Base-by-base conservation (phyloP, 768 basidiomycete genomes). In the Wakefieldia striispora region DNA sequence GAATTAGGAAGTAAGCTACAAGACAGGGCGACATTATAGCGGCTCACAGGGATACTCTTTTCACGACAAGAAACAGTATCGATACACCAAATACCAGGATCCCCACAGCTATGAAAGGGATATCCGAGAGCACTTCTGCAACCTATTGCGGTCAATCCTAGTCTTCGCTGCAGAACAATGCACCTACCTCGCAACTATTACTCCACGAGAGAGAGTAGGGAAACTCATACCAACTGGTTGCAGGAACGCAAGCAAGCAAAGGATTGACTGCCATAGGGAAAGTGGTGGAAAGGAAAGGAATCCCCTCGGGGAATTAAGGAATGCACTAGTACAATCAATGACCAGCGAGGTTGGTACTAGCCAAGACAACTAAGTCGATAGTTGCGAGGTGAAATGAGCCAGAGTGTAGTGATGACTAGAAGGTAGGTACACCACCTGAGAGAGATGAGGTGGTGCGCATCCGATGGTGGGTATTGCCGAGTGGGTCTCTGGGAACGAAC, bases 81-180 rank as follows among this genome's bases (percentile, higher is more conserved):
- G 82, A 78, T 36, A 81, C 70, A 13, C 78, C 83, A 46, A 88
- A 79, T 20, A 76, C 76, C 61, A 86, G 68, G n/a, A 86, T 70
- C 29, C 86, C 87, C 36, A 82, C 75, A 54, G 76, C 78, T 59
- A 86, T 79, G 53, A 86, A 72, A 19, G 87, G 87, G 46, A 88
- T 80, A 53, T 85, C 83, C 16, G 78, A 70, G 39, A 88, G 70
- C 36, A 87, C 61, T 54, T 72, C 67, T 50, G 80, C 77, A 36
- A 85, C 67, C 83, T 86, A 45, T 17, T 55, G 26, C 49, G 24
- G 42, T 56, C 35, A 59, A 54, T 45, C 12, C 21, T 4, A 11
- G 29, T 17, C 41, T 45, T n/a, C n/a, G 27, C 13, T n/a, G 36
- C 31, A 20, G 21, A 49, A 17, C 9, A 36, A 43, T 58, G 20